Evolutionary conservation across 176 grass and related monocot genomes (phyloP), one percentile per base, ranked within the genome.

Genomic region (Pontederia crassipes): DNA sequence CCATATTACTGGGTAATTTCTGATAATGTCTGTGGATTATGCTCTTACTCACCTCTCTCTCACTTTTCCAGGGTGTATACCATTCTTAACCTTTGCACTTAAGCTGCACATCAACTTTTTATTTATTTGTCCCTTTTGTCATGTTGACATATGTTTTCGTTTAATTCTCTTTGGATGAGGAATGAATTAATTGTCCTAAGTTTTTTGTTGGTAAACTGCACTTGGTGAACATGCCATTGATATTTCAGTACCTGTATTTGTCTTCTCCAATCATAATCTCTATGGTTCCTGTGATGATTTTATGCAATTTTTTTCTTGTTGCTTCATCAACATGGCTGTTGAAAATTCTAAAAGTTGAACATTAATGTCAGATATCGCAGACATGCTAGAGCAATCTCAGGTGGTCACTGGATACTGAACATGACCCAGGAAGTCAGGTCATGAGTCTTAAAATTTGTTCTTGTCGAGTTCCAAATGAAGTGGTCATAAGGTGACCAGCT

Each of bases 341-440:
- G 15, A 69, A 76, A 66, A 69, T 47, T 75, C 70, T 58, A 46
- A 84, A 71, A 88, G 80, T 88, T 90, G 77, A 97, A 88, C 75
- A 74, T 82, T 80, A 40, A 85, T 91, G 71, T 85, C 75, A 76
- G 71, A 84, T 82, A 79, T 91, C 84, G 56, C 81, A 85, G 81
- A 97, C 85, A 71, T 56, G 59, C 73, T 87, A 82, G 81, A 88
- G 83, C 74, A 78, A 74, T 77, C 84, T 67, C 79, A 81, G 65
- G 82, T 74, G 79, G 78, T 80, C 80, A 46, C 81, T 57, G 72
- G 76, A 82, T 80, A 85, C 79, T 96, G 75, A 67, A 54, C 75
- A 59, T 86, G 52, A 76, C 79, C 85, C 64, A 74, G 68, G 75
- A 79, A 85, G 75, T 77, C 79, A 81, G 60, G 76, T 91, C 81